phyloP scores from a whole-genome alignment of 371 early-diverging fungal species.

The Mortierella sp. region DNA sequence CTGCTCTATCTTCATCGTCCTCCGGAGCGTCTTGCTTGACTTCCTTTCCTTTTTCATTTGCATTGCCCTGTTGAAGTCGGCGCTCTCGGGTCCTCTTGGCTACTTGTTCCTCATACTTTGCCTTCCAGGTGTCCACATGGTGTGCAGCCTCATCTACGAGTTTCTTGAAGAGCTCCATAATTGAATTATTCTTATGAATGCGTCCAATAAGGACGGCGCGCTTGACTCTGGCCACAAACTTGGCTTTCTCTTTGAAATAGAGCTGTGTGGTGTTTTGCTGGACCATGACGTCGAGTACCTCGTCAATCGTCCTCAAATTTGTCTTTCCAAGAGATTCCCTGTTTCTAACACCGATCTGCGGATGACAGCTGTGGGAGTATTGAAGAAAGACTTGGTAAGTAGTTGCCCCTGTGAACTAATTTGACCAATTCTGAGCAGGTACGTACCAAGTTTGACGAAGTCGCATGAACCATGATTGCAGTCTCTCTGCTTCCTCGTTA shows the following conservation, averaged over 20 bases:
- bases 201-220: slow-evolving; percentile 38
- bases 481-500: slow-evolving; percentile 19
- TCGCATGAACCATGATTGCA: slow-evolving; percentile 40
- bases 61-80: neutral
- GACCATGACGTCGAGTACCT: slow-evolving; percentile 67
- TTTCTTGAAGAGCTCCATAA: slow-evolving; percentile 13
- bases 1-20: slow-evolving; percentile 19
- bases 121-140: slow-evolving; percentile 25
- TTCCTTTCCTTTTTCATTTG: slow-evolving; percentile 8
- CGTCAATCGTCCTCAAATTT: slow-evolving; percentile 33
- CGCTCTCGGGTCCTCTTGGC: slow-evolving; percentile 6
- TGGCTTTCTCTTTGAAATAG: slow-evolving; percentile 23
- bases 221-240: slow-evolving; percentile 16
- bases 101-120: slow-evolving; percentile 13
- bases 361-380: slow-evolving; percentile 61
- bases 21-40: slow-evolving; percentile 8
- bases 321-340: slow-evolving; percentile 56
- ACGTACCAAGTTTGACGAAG: slow-evolving; percentile 49
- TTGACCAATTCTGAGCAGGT: neutral
- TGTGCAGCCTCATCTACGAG: slow-evolving; percentile 16
- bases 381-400: neutral
- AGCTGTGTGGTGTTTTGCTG: slow-evolving; percentile 46
- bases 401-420: neutral
- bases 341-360: slow-evolving; percentile 65
- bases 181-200: slow-evolving; percentile 14